These are phyloP conservation scores for Pneumocystis oryctolagi DNA, from an alignment of 1,139 yeast species.

Conservation along the genomic window DNA sequence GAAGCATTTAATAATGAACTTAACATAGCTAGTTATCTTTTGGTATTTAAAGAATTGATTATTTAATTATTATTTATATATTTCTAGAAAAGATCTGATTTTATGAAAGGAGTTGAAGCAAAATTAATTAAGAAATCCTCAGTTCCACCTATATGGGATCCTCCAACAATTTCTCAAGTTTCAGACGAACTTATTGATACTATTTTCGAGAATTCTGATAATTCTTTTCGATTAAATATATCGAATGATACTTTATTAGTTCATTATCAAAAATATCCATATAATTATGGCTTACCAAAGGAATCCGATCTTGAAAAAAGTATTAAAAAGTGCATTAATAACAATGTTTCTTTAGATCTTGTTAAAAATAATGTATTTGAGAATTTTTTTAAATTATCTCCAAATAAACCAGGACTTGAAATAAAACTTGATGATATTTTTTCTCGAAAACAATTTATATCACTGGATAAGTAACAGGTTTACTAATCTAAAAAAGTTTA, in stretches of 20 bases:
- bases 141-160: background rate
- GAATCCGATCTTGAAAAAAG: background rate
- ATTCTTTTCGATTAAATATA: background rate
- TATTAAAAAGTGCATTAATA: background rate
- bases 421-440: background rate
- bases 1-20: constrained; percentile 61
- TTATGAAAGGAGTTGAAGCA: constrained; percentile 62
- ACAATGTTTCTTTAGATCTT: background rate
- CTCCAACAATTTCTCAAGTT: background rate
- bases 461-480: background rate
- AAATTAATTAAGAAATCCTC: constrained; percentile 34
- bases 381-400: background rate
- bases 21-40: constrained; percentile 47
- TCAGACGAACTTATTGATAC: background rate
- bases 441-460: background rate
- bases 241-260: background rate
- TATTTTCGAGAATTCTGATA: background rate
- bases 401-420: background rate
- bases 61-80: constrained; percentile 18
- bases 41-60: background rate
- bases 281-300: background rate
- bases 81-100: constrained; percentile 50
- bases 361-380: background rate
- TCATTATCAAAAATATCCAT: background rate
- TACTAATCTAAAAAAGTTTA: background rate